These are phyloP conservation scores for Lactarius hatsudake DNA, from an alignment of 768 basidiomycete species.

Conservation along the genomic window DNA sequence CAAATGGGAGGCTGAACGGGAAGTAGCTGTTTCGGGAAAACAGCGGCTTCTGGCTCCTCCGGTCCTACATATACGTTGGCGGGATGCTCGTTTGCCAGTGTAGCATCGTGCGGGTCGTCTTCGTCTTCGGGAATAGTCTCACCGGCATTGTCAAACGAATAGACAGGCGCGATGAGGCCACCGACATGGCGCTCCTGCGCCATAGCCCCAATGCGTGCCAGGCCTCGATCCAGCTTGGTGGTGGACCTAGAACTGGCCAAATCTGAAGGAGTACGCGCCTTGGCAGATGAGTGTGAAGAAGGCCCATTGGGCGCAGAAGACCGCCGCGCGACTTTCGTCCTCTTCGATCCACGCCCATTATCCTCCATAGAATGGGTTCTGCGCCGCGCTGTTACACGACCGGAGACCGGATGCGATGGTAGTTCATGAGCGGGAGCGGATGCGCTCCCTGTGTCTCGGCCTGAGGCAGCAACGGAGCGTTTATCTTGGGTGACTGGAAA, in stretches of 20 bases:
- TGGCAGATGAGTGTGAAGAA: neutral
- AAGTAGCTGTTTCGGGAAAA: conserved; percentile 30
- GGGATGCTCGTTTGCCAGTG: neutral
- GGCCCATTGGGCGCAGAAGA: neutral
- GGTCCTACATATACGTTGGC: neutral
- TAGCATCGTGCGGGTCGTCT: neutral
- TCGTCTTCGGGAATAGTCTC: neutral
- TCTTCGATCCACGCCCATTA: neutral
- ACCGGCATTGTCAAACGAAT: conserved; percentile 4
- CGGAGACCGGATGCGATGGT: neutral
- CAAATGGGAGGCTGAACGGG: conserved; percentile 40
- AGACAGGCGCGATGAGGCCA: neutral
- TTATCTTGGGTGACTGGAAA: neutral
- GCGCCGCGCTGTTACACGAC: neutral
- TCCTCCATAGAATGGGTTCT: neutral
- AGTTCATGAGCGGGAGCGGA: neutral
- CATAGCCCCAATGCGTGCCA: neutral
- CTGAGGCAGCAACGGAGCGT: neutral
- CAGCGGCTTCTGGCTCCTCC: neutral
- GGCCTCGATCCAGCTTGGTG: conserved; percentile 2
- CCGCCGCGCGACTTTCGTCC: neutral
- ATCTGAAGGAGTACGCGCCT: too few species aligned
- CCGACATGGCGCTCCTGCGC: neutral
- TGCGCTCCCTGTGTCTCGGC: neutral
- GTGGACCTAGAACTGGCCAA: neutral